Conservation (phyloP, 371 early-diverging fungal species). For the Sanchytrium tribonematis region DNA sequence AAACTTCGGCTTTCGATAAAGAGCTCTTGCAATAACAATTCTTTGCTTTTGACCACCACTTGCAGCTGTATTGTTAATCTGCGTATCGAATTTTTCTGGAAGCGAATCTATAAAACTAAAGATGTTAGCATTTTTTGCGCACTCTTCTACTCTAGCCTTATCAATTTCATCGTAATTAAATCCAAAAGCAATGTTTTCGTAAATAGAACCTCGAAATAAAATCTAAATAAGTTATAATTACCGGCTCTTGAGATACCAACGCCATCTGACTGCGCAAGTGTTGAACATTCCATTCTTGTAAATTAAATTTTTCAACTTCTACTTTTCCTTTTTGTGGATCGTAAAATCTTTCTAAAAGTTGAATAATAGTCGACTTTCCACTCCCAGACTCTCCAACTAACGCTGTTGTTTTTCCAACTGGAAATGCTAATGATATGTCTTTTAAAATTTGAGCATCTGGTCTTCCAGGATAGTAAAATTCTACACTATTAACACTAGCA, state of each 20-base stretch:
- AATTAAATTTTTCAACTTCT: constrained; percentile 34
- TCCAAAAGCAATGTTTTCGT: constrained; percentile 47
- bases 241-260: constrained; percentile 62
- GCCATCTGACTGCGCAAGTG: constrained; percentile 39
- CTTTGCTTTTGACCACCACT: constrained; percentile 65
- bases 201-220: constrained; percentile 43
- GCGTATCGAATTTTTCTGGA: constrained; percentile 36
- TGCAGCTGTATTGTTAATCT: constrained; percentile 45
- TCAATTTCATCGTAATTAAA: constrained; percentile 7
- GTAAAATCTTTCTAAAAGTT: constrained; percentile 55
- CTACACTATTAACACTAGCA: background rate
- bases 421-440: background rate
- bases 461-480: background rate
- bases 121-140: constrained; percentile 36
- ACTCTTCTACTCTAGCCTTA: constrained; percentile 23
- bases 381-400: constrained; percentile 21
- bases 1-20: constrained; percentile 22
- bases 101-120: constrained; percentile 26
- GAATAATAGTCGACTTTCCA: constrained; percentile 24
- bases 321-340: constrained; percentile 33
- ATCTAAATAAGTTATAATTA: too few species aligned
- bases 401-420: background rate
- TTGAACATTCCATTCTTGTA: constrained; percentile 26
- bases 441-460: background rate
- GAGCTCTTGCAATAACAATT: constrained; percentile 47